phyloP scores from a whole-genome alignment of 2,329 filamentous ascomycete genomes.

The Colletotrichum chlorophyti region DNA sequence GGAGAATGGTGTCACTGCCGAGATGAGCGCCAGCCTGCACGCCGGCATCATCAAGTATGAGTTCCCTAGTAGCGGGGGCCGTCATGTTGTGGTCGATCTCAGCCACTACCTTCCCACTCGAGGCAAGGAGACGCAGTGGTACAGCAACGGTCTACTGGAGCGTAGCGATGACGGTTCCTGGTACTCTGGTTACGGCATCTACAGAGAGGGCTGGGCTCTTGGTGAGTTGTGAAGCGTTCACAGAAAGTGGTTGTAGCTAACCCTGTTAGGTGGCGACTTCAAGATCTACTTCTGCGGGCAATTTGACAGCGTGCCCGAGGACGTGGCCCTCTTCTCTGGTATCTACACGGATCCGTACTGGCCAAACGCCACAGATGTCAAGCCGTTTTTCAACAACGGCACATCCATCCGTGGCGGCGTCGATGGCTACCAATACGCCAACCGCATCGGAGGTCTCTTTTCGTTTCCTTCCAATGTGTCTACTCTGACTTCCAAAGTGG shows the following conservation, averaged over 20 bases:
- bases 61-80: constrained; percentile 48
- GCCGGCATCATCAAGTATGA: constrained; percentile 59
- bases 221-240: background rate
- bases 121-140: constrained; percentile 47
- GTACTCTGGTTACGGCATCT: constrained; percentile 55
- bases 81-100: constrained; percentile 52
- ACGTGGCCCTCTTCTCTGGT: constrained; percentile 45
- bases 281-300: constrained; percentile 52
- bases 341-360: constrained; percentile 53
- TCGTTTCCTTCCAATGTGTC: constrained; percentile 45
- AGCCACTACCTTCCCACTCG: constrained; percentile 54
- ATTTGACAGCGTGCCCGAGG: constrained; percentile 43
- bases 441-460: constrained; percentile 59
- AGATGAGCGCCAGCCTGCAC: constrained; percentile 56
- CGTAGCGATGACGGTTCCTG: constrained; percentile 43
- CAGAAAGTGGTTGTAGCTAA: background rate
- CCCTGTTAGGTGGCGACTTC: constrained; percentile 42
- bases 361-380: constrained; percentile 38
- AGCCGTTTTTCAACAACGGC: constrained; percentile 54
- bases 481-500: constrained; percentile 55
- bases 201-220: constrained; percentile 51
- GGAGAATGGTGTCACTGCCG: constrained; percentile 53
- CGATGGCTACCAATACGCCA: constrained; percentile 57
- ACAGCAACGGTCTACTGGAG: constrained; percentile 47
- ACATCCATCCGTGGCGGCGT: constrained; percentile 58